phyloP scores from a whole-genome alignment of 176 grass and related monocot species.

The Triticum urartu region DNA sequence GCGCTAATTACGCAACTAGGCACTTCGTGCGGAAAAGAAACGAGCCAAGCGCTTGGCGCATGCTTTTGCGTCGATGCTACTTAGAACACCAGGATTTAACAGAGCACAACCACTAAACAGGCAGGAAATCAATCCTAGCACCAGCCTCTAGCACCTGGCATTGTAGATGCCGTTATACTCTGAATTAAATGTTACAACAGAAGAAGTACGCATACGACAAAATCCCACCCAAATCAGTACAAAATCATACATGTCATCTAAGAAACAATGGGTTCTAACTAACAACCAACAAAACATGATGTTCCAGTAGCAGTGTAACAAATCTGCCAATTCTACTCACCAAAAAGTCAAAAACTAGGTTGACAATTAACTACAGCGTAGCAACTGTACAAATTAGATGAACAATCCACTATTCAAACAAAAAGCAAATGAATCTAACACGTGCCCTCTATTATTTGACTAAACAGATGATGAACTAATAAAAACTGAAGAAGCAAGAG shows the following conservation, averaged over 20 bases:
- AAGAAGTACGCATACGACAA: background rate
- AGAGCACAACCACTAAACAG: too few relatives aligned
- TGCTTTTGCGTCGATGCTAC: too few relatives aligned
- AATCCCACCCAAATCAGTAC: background rate
- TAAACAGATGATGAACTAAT: background rate
- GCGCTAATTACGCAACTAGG: too few relatives aligned
- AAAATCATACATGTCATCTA: slow-evolving; percentile 3
- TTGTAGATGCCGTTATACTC: too few relatives aligned
- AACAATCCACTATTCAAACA: background rate
- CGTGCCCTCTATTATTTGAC: background rate
- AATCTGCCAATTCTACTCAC: background rate
- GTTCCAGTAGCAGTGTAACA: background rate
- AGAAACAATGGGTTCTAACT: background rate
- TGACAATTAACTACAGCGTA: background rate
- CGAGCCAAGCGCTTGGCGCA: too few relatives aligned
- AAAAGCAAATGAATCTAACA: background rate
- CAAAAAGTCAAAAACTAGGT: background rate
- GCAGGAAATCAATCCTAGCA: too few relatives aligned
- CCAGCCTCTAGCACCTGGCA: too few relatives aligned
- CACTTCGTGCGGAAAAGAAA: too few relatives aligned
- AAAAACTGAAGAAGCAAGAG: background rate
- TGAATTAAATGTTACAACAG: background rate
- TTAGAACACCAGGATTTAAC: too few relatives aligned
- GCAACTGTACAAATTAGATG: background rate
- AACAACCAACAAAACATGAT: slow-evolving; percentile 12